Conservation (phyloP, 2,329 filamentous ascomycete genomes). For the Fusarium nygamai region DNA sequence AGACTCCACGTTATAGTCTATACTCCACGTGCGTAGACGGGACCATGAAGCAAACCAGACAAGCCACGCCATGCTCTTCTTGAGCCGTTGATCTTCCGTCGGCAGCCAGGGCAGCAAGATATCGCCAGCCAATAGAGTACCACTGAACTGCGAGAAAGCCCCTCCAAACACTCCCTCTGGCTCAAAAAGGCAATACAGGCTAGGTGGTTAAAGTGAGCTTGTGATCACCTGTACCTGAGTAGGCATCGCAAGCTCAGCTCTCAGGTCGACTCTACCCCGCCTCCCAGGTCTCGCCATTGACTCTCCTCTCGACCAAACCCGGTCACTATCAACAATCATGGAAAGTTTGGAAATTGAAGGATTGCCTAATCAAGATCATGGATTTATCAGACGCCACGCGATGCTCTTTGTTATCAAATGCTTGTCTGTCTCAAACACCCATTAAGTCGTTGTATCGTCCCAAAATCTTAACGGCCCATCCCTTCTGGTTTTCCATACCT, state of each 20-base stretch:
- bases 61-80: not conserved
- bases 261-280: not conserved
- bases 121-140: not conserved
- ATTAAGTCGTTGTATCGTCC: conserved; percentile 15
- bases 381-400: conserved; percentile 28
- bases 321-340: not conserved
- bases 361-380: conserved; percentile 26
- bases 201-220: not conserved
- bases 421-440: conserved; percentile 20
- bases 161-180: not conserved
- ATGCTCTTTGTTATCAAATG: conserved; percentile 26
- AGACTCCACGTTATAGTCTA: not conserved
- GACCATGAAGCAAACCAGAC: not conserved
- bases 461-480: conserved; percentile 9
- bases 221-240: not conserved
- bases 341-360: conserved; percentile 15
- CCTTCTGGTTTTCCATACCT: not conserved
- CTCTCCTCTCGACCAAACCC: not conserved
- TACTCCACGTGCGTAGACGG: conserved; percentile 2
- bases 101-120: not conserved
- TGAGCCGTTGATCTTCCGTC: not conserved
- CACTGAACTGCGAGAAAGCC: not conserved
- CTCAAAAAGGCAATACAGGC: not conserved
- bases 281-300: not conserved
- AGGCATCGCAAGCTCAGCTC: conserved; percentile 15